Conservation (phyloP, 2,329 filamentous ascomycete genomes). For the Bimuria novae-zelandiae region DNA sequence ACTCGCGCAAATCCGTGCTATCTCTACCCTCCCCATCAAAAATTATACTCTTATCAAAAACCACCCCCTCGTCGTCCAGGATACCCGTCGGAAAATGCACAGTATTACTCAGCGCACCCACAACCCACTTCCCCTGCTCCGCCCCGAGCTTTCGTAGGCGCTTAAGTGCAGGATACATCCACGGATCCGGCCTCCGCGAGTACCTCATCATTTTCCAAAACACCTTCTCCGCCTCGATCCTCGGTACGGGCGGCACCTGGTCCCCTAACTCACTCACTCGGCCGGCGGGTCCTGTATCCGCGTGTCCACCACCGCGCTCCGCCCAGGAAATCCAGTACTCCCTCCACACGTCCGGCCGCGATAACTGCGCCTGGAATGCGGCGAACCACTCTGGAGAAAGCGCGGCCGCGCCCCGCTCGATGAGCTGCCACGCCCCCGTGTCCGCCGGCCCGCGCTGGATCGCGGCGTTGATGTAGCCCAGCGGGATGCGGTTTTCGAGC, state of each 20-base stretch:
- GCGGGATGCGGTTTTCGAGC: constrained; percentile 72
- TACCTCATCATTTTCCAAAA: constrained; percentile 93
- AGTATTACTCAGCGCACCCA: constrained; percentile 89
- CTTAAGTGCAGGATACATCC: constrained; percentile 83
- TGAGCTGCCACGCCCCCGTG: constrained; percentile 79
- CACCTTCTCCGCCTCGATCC: constrained; percentile 75
- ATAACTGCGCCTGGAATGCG: constrained; percentile 76
- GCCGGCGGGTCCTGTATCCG: constrained; percentile 38
- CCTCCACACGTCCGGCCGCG: constrained; percentile 69
- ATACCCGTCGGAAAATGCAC: constrained; percentile 81
- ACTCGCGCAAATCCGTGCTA: constrained; percentile 58
- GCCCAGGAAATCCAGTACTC: constrained; percentile 53
- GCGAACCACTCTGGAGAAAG: constrained; percentile 76
- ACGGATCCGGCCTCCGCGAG: constrained; percentile 73
- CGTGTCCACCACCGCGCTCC: constrained; percentile 17
- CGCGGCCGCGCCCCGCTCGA: constrained; percentile 82
- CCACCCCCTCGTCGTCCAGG: constrained; percentile 59
- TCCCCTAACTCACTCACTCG: constrained; percentile 21
- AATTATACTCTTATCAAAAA: constrained; percentile 44
- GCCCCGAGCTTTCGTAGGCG: constrained; percentile 63
- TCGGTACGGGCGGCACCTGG: constrained; percentile 65
- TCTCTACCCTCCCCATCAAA: constrained; percentile 34
- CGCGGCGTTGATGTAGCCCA: constrained; percentile 89
- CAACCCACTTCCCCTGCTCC: constrained; percentile 34
- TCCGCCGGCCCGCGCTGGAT: constrained; percentile 78